Base-by-base conservation (phyloP, 2,329 filamentous ascomycete genomes). In the Pseudogymnoascus sp. region DNA sequence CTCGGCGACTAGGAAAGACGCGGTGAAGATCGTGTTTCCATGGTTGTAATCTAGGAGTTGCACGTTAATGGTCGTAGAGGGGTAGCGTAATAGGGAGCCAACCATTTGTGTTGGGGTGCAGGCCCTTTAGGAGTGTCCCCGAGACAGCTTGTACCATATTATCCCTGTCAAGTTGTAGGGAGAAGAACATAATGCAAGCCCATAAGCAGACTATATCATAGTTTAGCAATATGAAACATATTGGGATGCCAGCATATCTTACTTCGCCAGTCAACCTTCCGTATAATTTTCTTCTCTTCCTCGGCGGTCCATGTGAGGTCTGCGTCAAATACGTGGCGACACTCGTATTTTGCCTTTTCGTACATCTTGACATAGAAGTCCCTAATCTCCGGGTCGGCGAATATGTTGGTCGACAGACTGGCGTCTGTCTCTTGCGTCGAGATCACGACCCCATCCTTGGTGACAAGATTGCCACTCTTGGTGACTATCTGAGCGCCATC, bases 61-160 rank as follows among this genome's bases (percentile, higher is more conserved):
- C 5, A 56, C 12, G 50, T 56, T 12, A 56, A 10, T 56, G 11
- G 6, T 16, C 35, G 16, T 11, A 56, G 16, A 5, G 16, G 5
- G 12, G 18, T 35, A 35, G 10, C n/a, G 28, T 21, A n/a, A 8
- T 18, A 12, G 28, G 16, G 28, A 14, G 35, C 62, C n/a, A 59
- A 69, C 67, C 80, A 70, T 80, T 76, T 0, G 76, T 79, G 16
- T 71, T 75, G 62, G 79, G 63, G 1, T 70, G 66, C 6, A 79
- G 70, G 44, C 84, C 85, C 65, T 72, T 74, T 2, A 88, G 73
- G 75, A 65, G 81, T 67, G 78, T 81, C 40, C 77, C 76, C 73
- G 65, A 1, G 7, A 63, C 42, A 25, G 62, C 64, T 25, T 64
- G 62, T 42, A 73, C 75, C 60, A 76, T 72, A 63, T 77, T 77